Evolutionary conservation across 2,329 filamentous ascomycete genomes (phyloP), one percentile per base, ranked within the genome.

Genomic region (Cladosporium phlei): DNA sequence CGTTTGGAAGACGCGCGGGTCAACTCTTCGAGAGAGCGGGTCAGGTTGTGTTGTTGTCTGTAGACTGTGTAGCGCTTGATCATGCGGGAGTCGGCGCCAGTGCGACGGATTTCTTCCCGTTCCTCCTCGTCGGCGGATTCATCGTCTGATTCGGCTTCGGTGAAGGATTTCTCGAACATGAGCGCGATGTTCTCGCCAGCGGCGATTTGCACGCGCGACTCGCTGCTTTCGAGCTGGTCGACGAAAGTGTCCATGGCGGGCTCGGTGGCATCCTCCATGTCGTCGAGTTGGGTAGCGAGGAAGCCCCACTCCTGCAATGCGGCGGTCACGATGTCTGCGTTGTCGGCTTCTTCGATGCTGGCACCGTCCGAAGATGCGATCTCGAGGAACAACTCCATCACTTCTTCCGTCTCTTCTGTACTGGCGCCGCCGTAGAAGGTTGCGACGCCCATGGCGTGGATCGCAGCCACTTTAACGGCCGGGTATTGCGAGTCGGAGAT

Each of bases 181-280:
- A 94, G 72, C 1, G 88, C 88, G 49, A 95, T 89, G 63, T 87
- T 87, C 59, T 85, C 79, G 3, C 85, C 88, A 0, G 88, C 85
- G 3, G 84, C 80, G 35, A 88, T 80, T 59, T 93, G 87, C 1
- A 95, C 86, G 7, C 77, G 72, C 1, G 81, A 71, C 49, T 88
- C 82, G 24, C 75, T 75, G 62, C 85, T 88, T 50, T 90, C 82
- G 14, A 95, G 82, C 66, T 95, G 89, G 38, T 95, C 88, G 32
- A 87, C 82, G 56, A 95, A 88, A 2, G 84, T 82, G 44, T 93
- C 85, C 57, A 93, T 78, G 12, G 86, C 84, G 21, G 79, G 69
- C 53, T 88, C 82, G 24, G 84, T 87, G 50, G 82, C 75, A 12
- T 78, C 76, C 55, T 86, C 80, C 33, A 89, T 73, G 57, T 91